Base-by-base conservation (phyloP, 352 stramenopile species). In the Phytophthora gonapodyides region DNA sequence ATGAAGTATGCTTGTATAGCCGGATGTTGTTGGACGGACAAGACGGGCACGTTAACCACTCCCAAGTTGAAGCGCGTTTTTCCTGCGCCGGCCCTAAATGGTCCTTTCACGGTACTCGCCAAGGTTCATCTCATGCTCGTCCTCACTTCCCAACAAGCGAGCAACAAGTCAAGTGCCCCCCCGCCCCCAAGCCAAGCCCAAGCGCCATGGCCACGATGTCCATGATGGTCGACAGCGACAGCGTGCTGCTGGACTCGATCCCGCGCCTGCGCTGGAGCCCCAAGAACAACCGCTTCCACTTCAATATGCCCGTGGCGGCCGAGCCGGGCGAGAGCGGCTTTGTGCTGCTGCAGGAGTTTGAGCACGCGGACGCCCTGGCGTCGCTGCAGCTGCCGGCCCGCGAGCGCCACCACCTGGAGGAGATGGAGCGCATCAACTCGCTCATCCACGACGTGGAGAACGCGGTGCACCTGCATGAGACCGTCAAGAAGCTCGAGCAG, bases 211-310 rank as follows among this genome's bases (percentile, higher is more conserved):
- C 72, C 24, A 78, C 76, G 15, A 82, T 84, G 76, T 71, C 77
- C 45, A 72, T 78, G 54, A 73, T 67, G 47, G 52, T 80, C 24
- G 51, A 82, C 59, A 68, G 67, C 19, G 53, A 83, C 49, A 56
- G 58, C 34, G 37, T 60, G 37, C 17, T 73, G 46, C 41, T 89
- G 67, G 80, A 84, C 44, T 76, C 75, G 51, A 88, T 92, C 67
- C 83, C 83, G 36, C 83, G 83, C 5, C 55, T 92, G 51, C 83
- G 80, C 46, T 92, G 83, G 83, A 87, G 72, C 63, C 67, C 80
- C 27, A 58, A 60, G 41, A 87, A 87, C 73, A 86, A 92, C 66
- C 83, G 83, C 44, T 92, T 92, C 74, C 83, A 90, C 70, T 92
- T 76, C 69, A 88, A 76, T 43, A 64, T 90, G 57, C 83, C 80